Base-by-base conservation (phyloP, 306 rosid species). In the Malus sylvestris region DNA sequence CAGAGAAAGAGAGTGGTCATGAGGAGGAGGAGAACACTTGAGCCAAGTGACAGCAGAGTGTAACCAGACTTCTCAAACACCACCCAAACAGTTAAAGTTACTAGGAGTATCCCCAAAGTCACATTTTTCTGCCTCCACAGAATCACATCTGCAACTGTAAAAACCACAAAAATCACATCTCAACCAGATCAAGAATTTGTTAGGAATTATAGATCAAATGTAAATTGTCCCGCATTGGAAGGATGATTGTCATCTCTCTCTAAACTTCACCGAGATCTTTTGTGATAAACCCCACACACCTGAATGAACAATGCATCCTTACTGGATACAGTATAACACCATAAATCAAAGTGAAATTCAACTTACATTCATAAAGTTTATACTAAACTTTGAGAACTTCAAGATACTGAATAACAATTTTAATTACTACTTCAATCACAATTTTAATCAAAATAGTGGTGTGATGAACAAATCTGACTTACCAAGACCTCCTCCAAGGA, bases 21-120 rank as follows among this genome's bases (percentile, higher is more conserved):
- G 70, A 96, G 99, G 63, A 96, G 99, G 27, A 96, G 98, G 10
- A 96, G 87, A 83, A 96, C 98, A 85, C 84, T 89, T 19, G 98
- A 92, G 69, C 88, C 85, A 72, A 95, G 92, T 1, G 98, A 95
- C 81, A 95, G 75, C 76, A 92, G 85, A 14, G 99, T 96, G 78
- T 96, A 93, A 77, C 99, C 93, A 85, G 93, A 92, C 89, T 82
- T 87, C 88, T 93, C 98, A 87, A 96, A 96, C 77, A 96, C 93
- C 80, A 92, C 70, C 97, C 97, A 92, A 83, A 77, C 88, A 62
- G 88, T 90, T 68, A 93, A 78, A 59, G 94, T 79, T 22, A 87
- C 81, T 76, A 84, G 53, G 68, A 92, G 75, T 83, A 96, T 88
- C 82, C 89, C 75, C 86, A 83, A 15, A 55, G 89, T 91, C 55